Evolutionary conservation across 1,139 yeast species (phyloP), one percentile per base, ranked within the genome.

Genomic region (Sugiyamaella grinbergsii): DNA sequence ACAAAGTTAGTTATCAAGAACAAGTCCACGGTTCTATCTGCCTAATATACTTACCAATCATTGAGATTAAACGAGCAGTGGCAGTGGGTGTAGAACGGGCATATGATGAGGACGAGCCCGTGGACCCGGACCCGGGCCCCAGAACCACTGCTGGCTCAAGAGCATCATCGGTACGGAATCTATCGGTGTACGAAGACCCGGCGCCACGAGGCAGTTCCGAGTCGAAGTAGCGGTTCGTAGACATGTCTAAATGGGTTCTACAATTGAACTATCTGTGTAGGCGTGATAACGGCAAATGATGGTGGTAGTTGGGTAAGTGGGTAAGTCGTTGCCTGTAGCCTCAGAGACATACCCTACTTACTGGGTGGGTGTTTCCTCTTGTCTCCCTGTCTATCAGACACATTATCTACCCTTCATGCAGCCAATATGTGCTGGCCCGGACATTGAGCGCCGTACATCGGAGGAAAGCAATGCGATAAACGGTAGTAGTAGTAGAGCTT

Each of bases 121-220:
- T 49, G 13, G 59, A 43, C 15, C 52, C 50, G 11, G 51, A 41
- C 6, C 26, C 11, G 4, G 40, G 20, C 15, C 44, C 44, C n/a
- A 28, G 23, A 5, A 40, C 44, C 7, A 40, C 20, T 5, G 60
- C 53, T 24, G 55, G 49, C 8, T 54, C 58, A 16, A 55, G 51
- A n/a, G 62, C 55, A 24, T 56, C 63, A 47, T 68, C 71, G 15
- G 66, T 65, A 18, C 74, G 63, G 59, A 68, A 71, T 47, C 74
- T 56, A 53, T 71, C 74, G 22, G 71, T 60, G 54, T 70, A 70
- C 22, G 69, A 65, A 50, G 58, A 59, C 13, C 61, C 61, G 19
- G 54, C 45, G 15, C 49, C 50, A 18, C 49, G 45, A 19, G 45
- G 44, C 26, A 24, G 39, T 44, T 50, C 54, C 29, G 57, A 53